phyloP scores from a whole-genome alignment of 495 filamentous ascomycete species.

The Hyphodiscus hymeniophilus region DNA sequence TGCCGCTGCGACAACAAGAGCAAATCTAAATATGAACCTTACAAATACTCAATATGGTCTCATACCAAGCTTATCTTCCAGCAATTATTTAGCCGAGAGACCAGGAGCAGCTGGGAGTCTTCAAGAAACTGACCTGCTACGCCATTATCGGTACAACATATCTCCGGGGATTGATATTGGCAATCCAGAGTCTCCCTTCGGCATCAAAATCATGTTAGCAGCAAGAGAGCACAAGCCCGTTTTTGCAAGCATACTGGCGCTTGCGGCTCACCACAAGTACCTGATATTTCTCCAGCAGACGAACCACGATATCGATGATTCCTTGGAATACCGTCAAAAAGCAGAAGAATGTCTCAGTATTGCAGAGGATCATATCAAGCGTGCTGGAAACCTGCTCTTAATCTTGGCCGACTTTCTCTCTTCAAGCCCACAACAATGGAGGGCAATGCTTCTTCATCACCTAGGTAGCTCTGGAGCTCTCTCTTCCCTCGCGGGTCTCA shows the following conservation, averaged over 20 bases:
- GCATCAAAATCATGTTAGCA: background rate
- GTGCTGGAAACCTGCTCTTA: slow-evolving; percentile 2
- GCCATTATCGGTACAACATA: slow-evolving; percentile 4
- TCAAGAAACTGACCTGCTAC: slow-evolving; percentile 2
- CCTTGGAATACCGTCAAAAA: background rate
- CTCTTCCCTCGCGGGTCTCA: background rate
- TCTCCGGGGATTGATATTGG: slow-evolving; percentile 3
- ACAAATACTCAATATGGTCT: too few species aligned
- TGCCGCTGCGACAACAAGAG: too few species aligned
- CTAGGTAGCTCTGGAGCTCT: background rate
- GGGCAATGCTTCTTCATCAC: background rate
- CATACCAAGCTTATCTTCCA: background rate
- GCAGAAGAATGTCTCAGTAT: background rate
- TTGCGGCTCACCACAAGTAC: background rate
- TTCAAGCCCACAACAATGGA: background rate
- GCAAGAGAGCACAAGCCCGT: background rate
- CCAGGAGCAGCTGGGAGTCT: background rate
- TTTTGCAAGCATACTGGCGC: slow-evolving; percentile 3
- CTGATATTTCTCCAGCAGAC: background rate
- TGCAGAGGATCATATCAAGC: background rate
- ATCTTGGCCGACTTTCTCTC: slow-evolving; percentile 1
- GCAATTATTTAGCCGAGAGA: background rate
- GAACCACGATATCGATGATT: background rate
- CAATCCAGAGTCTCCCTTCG: background rate
- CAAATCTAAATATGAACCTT: too few species aligned